Base-by-base conservation (phyloP, 2,329 filamentous ascomycete genomes). In the Coniochaeta prunicola region DNA sequence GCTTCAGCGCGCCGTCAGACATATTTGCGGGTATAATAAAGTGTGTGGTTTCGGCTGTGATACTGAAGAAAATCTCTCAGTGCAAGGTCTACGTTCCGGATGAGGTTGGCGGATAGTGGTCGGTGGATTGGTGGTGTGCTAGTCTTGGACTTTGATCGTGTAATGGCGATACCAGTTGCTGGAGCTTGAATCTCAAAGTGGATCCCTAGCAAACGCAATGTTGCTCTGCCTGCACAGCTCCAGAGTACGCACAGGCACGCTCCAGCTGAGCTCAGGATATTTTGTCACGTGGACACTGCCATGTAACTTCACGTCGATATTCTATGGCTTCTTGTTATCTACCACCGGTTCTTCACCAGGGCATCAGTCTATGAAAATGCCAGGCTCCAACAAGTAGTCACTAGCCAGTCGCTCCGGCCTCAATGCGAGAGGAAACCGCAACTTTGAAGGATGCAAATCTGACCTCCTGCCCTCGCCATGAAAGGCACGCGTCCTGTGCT, bases 1-100 rank as follows among this genome's bases (percentile, higher is more conserved):
- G 91, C 85, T 96, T 96, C 75, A 94, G 77, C 70, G 83, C 77
- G 76, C 86, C 86, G 77, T 92, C 90, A 70, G 92, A 89, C 92
- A 96, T 96, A 72, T 65, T 82, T 55, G 53, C 53, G 24, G 24
- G 24, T 15, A 2, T n/a, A 38, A 3, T 15, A 38, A 17, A 38
- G 36, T n/a, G 15, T n/a, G 36, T 38, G 15, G 15, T 9, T n/a
- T n/a, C 10, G 17, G 38, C 10, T 45, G 10, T 45, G 19, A n/a
- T n/a, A n/a, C n/a, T n/a, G n/a, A n/a, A 1, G 19, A 26, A 45
- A 4, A 26, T 45, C 3, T n/a, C 36, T 15, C 4, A 17, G 36
- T 38, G 15, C 9, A n/a, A n/a, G n/a, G n/a, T n/a, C n/a, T 5
- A 13, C 24, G 40, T 45, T 45, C 15, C 24, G n/a, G 13, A 45